Evolutionary conservation across 495 filamentous ascomycete species (phyloP), one percentile per base, ranked within the genome.

Genomic region (Xylaria castorea): DNA sequence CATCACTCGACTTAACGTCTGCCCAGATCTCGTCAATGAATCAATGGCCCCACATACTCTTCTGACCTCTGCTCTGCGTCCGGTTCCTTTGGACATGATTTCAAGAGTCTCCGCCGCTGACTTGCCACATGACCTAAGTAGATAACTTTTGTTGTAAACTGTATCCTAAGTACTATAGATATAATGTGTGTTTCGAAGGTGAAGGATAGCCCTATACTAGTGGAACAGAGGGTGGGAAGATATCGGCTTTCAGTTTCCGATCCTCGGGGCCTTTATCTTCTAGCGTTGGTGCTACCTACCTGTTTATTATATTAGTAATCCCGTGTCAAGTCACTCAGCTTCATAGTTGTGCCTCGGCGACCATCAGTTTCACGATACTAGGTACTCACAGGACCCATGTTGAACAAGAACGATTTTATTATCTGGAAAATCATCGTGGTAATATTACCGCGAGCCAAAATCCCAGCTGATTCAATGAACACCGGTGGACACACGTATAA

Each of bases 101-200:
- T 40, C 50, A 32, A 53, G 42, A 42, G 50, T 57, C 66, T 57
- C 50, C 66, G 48, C 32, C 44, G 36, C 50, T 44, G 16, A 57
- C 50, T 40, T 57, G 50, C 66, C 66, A 68, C 66, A 68, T 68
- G 66, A 68, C 48, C 50, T 51, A 22, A 46, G 42, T 9, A 12
- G 20, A 42, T 27, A 22, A 40, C 5, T 27, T 48, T 34, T 38
- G 65, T 34, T 40, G 32, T 4, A 32, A 25, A 16, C 36, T 4
- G 18, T 30, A 67, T n/a, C 63, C 20, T 11, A 30, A 42, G 38
- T 42, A 42, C 14, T 36, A 8, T 36, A 57, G 25, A 57, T 32
- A 16, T 32, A 36, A 9, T 2, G 22, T 36, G 18, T 20, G 30
- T n/a, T 60, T 20, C 55, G 30, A 36, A 20, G 60, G 14, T 25